Evolutionary conservation across 371 early-diverging fungal species (phyloP), one percentile per base, ranked within the genome.

Genomic region (Thermomucor indicae-seudaticae): DNA sequence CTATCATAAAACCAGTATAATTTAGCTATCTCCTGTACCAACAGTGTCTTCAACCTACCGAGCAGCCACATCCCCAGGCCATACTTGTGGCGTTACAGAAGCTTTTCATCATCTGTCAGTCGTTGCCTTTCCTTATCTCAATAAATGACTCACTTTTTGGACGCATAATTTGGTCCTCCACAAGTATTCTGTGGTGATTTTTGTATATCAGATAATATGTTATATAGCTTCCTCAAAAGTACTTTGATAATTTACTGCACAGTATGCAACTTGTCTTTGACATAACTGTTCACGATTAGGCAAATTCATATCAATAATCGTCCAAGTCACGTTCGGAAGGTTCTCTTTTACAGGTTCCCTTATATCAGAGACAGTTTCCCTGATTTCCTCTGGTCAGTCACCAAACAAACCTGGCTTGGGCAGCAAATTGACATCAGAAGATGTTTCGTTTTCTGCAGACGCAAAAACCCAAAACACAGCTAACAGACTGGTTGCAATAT

Each of bases 51-150:
- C 46, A 51, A 37, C 37, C 60, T 56, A 64, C 64, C 24, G 51
- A 22, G 22, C 69, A 68, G 4, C 49, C 55, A 49, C 69, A 68
- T 3, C 58, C 58, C 69, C 69, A 68, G 24, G 65, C 69, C 65
- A 68, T 62, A 4, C 59, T 46, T 10, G 65, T 62, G 29, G 46
- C 22, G 53, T 35, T 44, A 24, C 53, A 44, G 20, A 35, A 44
- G 43, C 53, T 37, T 16, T 32, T 32, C 14, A 37, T 3, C 16
- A 5, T 10, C 5, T 16, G 11, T 37, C 16, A 37, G 10, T 37
- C 19, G 37, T 5, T 5, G 10, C 19, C 16, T 14, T 37, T n/a
- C n/a, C 14, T 5, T 10, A 37, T 37, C 19, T 4, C 14, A 5
- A 11, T 37, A 5, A 32, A 32, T 10, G 5, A 5, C 39, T 55